A percentile compares a stretch with the other conserved stretches of the same genome.
These are phyloP conservation scores for Phialophora verrucosa DNA, from an alignment of 2,329 filamentous ascomycete species.

Conservation along the genomic window DNA sequence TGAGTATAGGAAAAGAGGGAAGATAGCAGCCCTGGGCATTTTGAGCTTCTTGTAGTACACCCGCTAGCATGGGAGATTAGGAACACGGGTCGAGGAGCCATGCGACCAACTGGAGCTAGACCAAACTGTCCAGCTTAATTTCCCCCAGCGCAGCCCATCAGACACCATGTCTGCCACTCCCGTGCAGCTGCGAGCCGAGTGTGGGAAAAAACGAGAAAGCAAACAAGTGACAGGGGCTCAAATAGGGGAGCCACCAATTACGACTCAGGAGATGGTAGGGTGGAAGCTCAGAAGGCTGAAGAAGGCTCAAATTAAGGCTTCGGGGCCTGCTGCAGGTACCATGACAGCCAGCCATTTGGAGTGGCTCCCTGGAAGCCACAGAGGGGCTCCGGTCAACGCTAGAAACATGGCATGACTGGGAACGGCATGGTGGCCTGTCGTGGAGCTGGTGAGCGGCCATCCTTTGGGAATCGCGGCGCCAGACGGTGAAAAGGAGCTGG, in stretches of 20 bases:
- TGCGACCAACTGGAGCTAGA: constrained; percentile 21
- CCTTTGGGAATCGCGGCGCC: constrained; percentile 18
- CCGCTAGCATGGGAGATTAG: constrained; percentile 33
- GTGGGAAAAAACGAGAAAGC: constrained; percentile 15
- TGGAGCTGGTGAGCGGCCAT: constrained; percentile 14
- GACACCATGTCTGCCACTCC: constrained; percentile 21
- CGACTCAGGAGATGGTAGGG: neutral
- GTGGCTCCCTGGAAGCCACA: constrained; percentile 12
- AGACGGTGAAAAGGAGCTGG: constrained; percentile 7
- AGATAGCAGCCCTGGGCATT: constrained; percentile 29
- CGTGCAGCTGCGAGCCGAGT: constrained; percentile 7
- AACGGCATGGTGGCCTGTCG: constrained; percentile 10
- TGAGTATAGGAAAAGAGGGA: constrained; percentile 33
- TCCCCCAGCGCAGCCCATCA: constrained; percentile 20
- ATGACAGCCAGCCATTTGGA: constrained; percentile 20
- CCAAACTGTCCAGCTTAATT: constrained; percentile 22
- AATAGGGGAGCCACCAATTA: constrained; percentile 13
- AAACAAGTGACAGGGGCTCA: constrained; percentile 21
- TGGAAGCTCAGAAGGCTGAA: constrained; percentile 11
- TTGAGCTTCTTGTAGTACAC: constrained; percentile 33
- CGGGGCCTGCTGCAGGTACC: constrained; percentile 30
- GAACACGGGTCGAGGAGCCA: constrained; percentile 16
- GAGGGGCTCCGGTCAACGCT: constrained; percentile 20
- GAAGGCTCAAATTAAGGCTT: constrained; percentile 34
- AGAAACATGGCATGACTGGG: constrained; percentile 22